Conservation (phyloP, 2,329 filamentous ascomycete species). For the Colletotrichum zoysiae region DNA sequence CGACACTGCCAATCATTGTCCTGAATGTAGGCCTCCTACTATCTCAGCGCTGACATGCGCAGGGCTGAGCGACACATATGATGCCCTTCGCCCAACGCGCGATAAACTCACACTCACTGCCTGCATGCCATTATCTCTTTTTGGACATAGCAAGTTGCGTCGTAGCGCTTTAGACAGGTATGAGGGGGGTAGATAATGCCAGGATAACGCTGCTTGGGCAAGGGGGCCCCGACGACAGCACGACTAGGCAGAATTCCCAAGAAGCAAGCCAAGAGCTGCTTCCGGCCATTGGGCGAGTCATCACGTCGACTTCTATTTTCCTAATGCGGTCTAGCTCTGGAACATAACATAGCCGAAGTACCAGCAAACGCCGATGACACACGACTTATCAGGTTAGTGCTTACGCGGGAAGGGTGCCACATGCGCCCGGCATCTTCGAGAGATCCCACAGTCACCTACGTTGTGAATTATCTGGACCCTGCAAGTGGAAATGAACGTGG, state of each 20-base stretch:
- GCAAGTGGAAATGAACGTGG: background rate
- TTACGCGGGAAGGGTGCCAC: background rate
- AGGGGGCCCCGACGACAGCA: too few relatives aligned
- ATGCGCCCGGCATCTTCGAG: background rate
- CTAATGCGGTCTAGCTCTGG: background rate
- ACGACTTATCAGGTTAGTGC: background rate
- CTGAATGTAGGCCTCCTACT: background rate
- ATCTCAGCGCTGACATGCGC: background rate
- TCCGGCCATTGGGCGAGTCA: background rate
- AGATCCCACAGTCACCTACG: background rate
- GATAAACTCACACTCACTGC: background rate
- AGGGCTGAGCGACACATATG: background rate
- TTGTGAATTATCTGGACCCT: background rate
- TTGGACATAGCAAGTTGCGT: background rate
- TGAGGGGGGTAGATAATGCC: background rate
- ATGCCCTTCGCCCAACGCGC: background rate
- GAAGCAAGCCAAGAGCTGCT: background rate
- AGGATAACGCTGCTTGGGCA: background rate
- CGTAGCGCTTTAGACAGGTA: background rate
- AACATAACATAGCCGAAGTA: background rate
- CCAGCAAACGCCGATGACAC: background rate
- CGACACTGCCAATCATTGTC: background rate
- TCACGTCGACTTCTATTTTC: conserved; percentile 1
- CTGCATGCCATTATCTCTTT: conserved; percentile 7
- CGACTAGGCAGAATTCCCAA: background rate